A percentile compares a stretch with the other conserved stretches of the same genome.
phyloP scores from a whole-genome alignment of 768 basidiomycete species.

The Pisolithus sp. region DNA sequence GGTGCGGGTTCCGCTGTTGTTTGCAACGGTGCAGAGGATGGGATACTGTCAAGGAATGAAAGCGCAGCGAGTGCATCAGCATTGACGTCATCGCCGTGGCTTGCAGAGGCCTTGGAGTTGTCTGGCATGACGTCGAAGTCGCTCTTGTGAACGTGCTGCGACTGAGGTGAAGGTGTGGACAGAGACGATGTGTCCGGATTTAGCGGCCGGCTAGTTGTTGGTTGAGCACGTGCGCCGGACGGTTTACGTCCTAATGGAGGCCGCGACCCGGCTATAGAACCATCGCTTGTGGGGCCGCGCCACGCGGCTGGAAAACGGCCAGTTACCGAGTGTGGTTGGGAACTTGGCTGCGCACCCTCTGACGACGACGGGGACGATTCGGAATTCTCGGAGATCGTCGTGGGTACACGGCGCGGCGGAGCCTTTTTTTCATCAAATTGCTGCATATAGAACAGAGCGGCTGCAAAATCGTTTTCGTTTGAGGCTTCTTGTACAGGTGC shows the following conservation, averaged over 20 bases:
- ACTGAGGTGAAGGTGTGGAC: conserved; percentile 33
- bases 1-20: conserved; percentile 4
- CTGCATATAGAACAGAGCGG: conserved; percentile 67
- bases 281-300: conserved; percentile 25
- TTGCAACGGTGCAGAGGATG: conserved; percentile 13
- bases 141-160: conserved; percentile 21
- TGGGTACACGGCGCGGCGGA: conserved; percentile 34
- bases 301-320: conserved; percentile 18
- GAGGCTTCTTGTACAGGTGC: conserved; percentile 23
- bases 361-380: conserved; percentile 27
- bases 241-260: conserved; percentile 56
- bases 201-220: conserved; percentile 30
- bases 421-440: conserved; percentile 37
- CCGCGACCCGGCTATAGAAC: conserved; percentile 33
- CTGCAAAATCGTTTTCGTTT: conserved; percentile 41
- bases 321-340: conserved; percentile 15
- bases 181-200: conserved; percentile 27
- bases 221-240: conserved; percentile 74
- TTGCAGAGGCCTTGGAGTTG: conserved; percentile 10
- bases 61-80: conserved; percentile 75
- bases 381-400: conserved; percentile 42
- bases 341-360: conserved; percentile 18
- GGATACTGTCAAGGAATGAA: conserved; percentile 56
- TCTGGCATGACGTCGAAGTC: conserved; percentile 31
- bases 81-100: conserved; percentile 42